Percentiles rank a stretch among this genome's conserved stretches.
Evolutionary conservation across 2,329 filamentous ascomycete genomes (phyloP).

Genomic region (Periglandula ipomoeae): DNA sequence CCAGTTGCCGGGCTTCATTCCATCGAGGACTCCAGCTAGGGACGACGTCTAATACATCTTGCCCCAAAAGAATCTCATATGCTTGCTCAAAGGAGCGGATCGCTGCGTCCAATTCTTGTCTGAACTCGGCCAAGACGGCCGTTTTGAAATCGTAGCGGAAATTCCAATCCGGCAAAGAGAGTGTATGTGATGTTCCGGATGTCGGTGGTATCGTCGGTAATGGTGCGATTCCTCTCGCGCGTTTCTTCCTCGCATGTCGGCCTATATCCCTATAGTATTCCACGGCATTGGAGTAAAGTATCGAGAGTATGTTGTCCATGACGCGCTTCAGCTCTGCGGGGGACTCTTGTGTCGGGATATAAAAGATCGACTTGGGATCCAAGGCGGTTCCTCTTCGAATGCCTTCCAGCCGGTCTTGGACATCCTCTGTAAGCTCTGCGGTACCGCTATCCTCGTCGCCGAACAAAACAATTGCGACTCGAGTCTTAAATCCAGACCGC

Average conservation of each 20-base stretch:
- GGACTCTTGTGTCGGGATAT: slow-evolving; percentile 67
- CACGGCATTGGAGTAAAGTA: slow-evolving; percentile 63
- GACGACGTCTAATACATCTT: slow-evolving; percentile 80
- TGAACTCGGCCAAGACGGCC: slow-evolving; percentile 82
- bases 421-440: slow-evolving; percentile 50
- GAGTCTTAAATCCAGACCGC: slow-evolving; percentile 66
- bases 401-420: slow-evolving; percentile 62
- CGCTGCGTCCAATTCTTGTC: slow-evolving; percentile 85
- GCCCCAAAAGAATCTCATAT: slow-evolving; percentile 72
- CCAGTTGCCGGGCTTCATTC: slow-evolving; percentile 83
- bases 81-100: slow-evolving; percentile 79
- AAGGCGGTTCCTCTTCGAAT: slow-evolving; percentile 73
- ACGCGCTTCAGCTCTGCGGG: slow-evolving; percentile 64
- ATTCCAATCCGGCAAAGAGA: slow-evolving; percentile 85
- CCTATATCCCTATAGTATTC: slow-evolving; percentile 93
- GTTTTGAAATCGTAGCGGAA: slow-evolving; percentile 93
- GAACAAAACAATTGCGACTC: slow-evolving; percentile 58
- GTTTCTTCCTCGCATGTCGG: slow-evolving; percentile 86
- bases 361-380: slow-evolving; percentile 79
- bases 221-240: slow-evolving; percentile 66
- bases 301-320: slow-evolving; percentile 60
- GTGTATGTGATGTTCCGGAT: slow-evolving; percentile 71
- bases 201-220: slow-evolving; percentile 77
- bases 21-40: slow-evolving; percentile 85
- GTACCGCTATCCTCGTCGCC: slow-evolving; percentile 19